These are phyloP conservation scores for Penicillium sp. DNA, from an alignment of 2,329 filamentous ascomycete genomes.

Conservation along the genomic window DNA sequence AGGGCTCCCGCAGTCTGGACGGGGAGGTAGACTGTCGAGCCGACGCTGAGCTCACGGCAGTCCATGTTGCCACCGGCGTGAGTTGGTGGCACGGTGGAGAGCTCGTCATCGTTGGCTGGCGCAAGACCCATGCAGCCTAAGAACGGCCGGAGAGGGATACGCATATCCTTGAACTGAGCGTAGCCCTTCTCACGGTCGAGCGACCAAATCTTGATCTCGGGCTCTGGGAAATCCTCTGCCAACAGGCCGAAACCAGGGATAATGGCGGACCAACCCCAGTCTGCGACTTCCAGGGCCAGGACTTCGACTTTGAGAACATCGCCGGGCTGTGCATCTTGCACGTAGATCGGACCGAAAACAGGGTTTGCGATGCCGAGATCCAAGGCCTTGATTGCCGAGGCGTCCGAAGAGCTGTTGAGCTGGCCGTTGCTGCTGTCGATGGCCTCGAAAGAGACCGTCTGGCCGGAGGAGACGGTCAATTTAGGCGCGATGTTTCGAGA, in stretches of 20 bases:
- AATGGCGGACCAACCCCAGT: slow-evolving; percentile 58
- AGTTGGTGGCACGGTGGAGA: slow-evolving; percentile 54
- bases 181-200: slow-evolving; percentile 43
- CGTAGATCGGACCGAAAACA: slow-evolving; percentile 53
- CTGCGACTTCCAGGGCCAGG: slow-evolving; percentile 47
- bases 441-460: slow-evolving; percentile 52
- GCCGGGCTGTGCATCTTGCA: slow-evolving; percentile 53
- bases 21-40: slow-evolving; percentile 52
- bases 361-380: slow-evolving; percentile 49
- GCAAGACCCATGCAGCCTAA: slow-evolving; percentile 57
- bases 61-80: slow-evolving; percentile 59
- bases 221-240: slow-evolving; percentile 49
- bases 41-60: slow-evolving; percentile 52
- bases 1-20: slow-evolving; percentile 53
- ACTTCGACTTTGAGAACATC: slow-evolving; percentile 57
- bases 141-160: slow-evolving; percentile 54
- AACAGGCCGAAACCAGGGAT: slow-evolving; percentile 55
- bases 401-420: slow-evolving; percentile 47
- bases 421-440: slow-evolving; percentile 55
- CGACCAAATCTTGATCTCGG: slow-evolving; percentile 53
- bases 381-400: slow-evolving; percentile 44
- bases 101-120: slow-evolving; percentile 47
- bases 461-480: slow-evolving; percentile 51
- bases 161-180: slow-evolving; percentile 51
- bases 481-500: slow-evolving; percentile 49